Evolutionary conservation across 2,329 filamentous ascomycete species (phyloP), one percentile per base, ranked within the genome.

Genomic region (Stemphylium vesicarium): DNA sequence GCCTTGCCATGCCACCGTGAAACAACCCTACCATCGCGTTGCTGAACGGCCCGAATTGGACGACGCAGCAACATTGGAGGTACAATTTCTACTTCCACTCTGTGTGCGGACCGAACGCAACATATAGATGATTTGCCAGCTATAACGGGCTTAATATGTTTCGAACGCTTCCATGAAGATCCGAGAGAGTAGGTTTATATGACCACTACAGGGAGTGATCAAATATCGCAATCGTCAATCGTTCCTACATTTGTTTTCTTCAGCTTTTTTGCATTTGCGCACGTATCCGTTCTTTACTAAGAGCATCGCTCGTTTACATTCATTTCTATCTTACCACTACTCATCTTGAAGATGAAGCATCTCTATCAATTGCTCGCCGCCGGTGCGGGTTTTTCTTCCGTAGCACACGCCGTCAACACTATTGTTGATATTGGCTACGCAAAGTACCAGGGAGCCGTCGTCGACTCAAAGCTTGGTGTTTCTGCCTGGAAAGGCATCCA

Each of bases 401-500:
- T 59, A 12, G 51, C 31, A 22, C 42, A 29, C 36, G 75, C 76
- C 4, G 74, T 78, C 15, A 60, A 72, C 37, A 66, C 70, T 5
- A 51, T 73, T 2, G 85, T 91, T 4, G 78, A 89, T 57, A 77
- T 92, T 13, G 81, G 79, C 4, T 92, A 92, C 69, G 81, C 85
- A 13, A 82, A 79, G 15, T 91, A 91, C 66, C 71, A 80, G 50
- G 90, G 90, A n/a, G 70, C 77, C 1, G 68, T 77, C 1, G 77
- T 82, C 1, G 60, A 75, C 0, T 32, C 55, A 1, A 13, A 45
- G 26, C 83, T 84, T 59, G 87, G 85, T 1, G 77, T 90, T 32
- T 86, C 83, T 0, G 81, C 88, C 72, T 93, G 88, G 88, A 81
- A 91, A 9, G 90, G 89, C 1, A 84, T 93, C 41, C 84, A 88